These are phyloP conservation scores for Aspergillus egyptiacus DNA, from an alignment of 495 filamentous ascomycete species.

Conservation along the genomic window DNA sequence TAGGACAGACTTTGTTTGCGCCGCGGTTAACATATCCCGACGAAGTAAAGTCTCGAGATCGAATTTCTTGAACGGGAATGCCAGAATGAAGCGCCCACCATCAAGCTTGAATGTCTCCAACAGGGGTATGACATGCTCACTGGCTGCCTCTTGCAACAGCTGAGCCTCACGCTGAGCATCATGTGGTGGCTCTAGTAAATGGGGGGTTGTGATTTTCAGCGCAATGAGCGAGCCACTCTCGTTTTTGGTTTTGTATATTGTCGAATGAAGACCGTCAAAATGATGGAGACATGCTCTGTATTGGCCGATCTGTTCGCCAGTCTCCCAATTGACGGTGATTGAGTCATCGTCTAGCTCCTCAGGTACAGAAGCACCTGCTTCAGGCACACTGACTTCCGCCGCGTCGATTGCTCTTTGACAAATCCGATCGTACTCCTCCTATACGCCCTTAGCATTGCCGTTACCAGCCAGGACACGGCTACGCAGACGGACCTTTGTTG, in stretches of 20 bases:
- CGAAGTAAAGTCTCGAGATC: slow-evolving; percentile 62
- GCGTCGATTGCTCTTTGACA: slow-evolving; percentile 40
- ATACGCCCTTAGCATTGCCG: slow-evolving; percentile 1
- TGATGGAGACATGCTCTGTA: slow-evolving; percentile 66
- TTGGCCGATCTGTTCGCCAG: slow-evolving; percentile 58
- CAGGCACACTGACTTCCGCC: slow-evolving; percentile 20
- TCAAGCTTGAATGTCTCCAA: slow-evolving; percentile 64
- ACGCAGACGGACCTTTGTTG: slow-evolving; percentile 30
- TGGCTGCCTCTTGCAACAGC: slow-evolving; percentile 52
- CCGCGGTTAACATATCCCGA: slow-evolving; percentile 35
- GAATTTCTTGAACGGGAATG: slow-evolving; percentile 76
- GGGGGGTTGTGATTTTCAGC: slow-evolving; percentile 82
- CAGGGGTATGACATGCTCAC: slow-evolving; percentile 57
- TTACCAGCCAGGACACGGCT: not conserved
- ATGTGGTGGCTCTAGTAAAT: slow-evolving; percentile 69
- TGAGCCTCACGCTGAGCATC: slow-evolving; percentile 69
- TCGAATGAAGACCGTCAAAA: slow-evolving; percentile 72
- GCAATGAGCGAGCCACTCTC: slow-evolving; percentile 49
- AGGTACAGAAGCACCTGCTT: slow-evolving; percentile 12
- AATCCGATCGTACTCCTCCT: slow-evolving; percentile 45
- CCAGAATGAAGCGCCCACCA: slow-evolving; percentile 65
- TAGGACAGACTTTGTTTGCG: slow-evolving; percentile 46
- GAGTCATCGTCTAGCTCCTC: slow-evolving; percentile 13
- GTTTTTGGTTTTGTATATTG: slow-evolving; percentile 60
- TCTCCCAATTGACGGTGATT: slow-evolving; percentile 11